Evolutionary conservation across 176 grass and related monocot species (phyloP).

Genomic region (Zizania latifolia): DNA sequence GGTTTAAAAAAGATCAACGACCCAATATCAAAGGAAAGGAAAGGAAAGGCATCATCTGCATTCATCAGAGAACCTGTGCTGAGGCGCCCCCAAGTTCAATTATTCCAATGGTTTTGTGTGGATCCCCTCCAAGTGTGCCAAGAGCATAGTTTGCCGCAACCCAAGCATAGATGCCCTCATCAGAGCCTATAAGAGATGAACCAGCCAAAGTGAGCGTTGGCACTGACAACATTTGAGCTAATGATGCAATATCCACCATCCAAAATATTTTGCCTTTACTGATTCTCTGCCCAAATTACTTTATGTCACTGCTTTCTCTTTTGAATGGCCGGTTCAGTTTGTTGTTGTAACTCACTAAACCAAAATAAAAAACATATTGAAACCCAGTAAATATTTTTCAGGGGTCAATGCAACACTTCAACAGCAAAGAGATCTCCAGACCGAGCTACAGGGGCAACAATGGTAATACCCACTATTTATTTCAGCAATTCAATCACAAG

Average conservation of each 20-base stretch:
- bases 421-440: neutral
- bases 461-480: neutral
- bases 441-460: neutral
- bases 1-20: neutral
- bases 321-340: neutral
- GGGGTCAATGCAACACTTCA: neutral
- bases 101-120: slow-evolving; percentile 78
- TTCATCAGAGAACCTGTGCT: slow-evolving; percentile 55
- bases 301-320: neutral
- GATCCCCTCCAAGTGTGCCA: slow-evolving; percentile 73
- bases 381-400: neutral
- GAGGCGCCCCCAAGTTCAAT: slow-evolving; percentile 97
- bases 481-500: neutral
- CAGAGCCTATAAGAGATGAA: slow-evolving; percentile 49
- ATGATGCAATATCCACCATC: neutral
- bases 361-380: neutral
- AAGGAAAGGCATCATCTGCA: neutral
- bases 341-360: neutral
- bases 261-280: neutral
- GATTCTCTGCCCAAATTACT: neutral
- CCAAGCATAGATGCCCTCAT: slow-evolving; percentile 96
- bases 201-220: neutral
- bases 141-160: slow-evolving; percentile 89
- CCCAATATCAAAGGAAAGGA: neutral
- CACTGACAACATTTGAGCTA: neutral